Base-by-base conservation (phyloP, 2,329 filamentous ascomycete species). In the Fusarium pseudocircinatum region DNA sequence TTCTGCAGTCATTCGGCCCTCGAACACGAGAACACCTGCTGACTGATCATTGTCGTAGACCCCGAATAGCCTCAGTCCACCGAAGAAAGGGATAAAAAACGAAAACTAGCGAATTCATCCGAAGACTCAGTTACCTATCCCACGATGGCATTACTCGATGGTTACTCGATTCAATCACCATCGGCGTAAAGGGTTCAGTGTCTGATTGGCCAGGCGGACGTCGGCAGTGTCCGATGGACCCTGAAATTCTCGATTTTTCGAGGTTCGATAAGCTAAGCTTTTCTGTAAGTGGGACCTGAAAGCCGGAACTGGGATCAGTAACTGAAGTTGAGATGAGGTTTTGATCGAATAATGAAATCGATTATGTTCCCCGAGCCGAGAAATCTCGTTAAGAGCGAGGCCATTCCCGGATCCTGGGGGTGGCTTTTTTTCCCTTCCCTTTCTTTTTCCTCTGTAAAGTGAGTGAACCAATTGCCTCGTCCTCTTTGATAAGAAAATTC, bases 161-260 rank as follows among this genome's bases (percentile, higher is more conserved):
- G 75, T 85, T 85, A 85, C 83, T 85, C 84, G 83, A 85, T 85
- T 67, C 74, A 84, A 85, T 84, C 79, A 80, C 78, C 69, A 57
- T 63, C 68, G 63, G 75, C 53, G 18, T 44, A 56, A 60, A 60
- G 61, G 43, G 26, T 34, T 57, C 30, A 46, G 52, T 18, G 24
- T 60, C 46, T 78, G 76, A 79, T 79, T 79, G 77, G 77, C 32
- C 40, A 30, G 47, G 28, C 68, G 75, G 76, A 77, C 47, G 60
- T 58, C 75, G 76, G 73, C 76, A 63, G 75, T 44, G 69, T 77
- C 76, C 76, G 76, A 76, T 60, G 58, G 74, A 76, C 70, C 67
- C 67, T 75, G 46, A 59, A 54, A 47, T 58, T 47, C 39, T 36
- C 43, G 46, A 58, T 58, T 47, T 59, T 42, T 39, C 30, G 14